These are phyloP conservation scores for Myxozyma monticola DNA, from an alignment of 805 yeast genomes.

Conservation along the genomic window DNA sequence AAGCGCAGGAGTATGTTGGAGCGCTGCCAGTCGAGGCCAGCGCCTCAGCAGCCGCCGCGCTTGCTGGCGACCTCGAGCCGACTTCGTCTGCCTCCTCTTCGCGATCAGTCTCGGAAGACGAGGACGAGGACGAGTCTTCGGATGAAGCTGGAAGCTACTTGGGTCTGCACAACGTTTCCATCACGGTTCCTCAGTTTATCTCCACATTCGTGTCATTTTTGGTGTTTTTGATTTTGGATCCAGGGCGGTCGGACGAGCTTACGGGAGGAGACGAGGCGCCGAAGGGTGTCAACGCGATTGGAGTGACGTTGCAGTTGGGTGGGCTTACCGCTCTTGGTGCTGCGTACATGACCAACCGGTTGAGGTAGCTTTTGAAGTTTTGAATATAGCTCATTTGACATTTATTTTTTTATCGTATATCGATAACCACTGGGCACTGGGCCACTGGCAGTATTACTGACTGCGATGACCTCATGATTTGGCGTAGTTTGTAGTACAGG, in stretches of 20 bases:
- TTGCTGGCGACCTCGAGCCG: background rate
- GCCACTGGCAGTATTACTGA: too few species aligned
- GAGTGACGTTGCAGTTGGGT: constrained; percentile 42
- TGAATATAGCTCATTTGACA: too few species aligned
- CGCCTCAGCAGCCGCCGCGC: background rate
- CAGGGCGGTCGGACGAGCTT: constrained; percentile 21
- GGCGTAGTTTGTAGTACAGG: too few species aligned
- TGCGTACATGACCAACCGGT: constrained; percentile 34
- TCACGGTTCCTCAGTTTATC: constrained; percentile 44
- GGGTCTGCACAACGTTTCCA: constrained; percentile 44
- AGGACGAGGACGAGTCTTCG: constrained; percentile 18
- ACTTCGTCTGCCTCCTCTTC: background rate
- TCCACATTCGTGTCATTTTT: constrained; percentile 43
- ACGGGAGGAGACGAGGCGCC: constrained; percentile 32
- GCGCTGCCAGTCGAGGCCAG: constrained; percentile 8
- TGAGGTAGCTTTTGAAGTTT: constrained; percentile 6
- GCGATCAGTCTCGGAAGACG: background rate
- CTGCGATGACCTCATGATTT: too few species aligned
- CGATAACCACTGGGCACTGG: too few species aligned
- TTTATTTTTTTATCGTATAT: background rate
- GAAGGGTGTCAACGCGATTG: constrained; percentile 41
- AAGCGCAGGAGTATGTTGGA: constrained; percentile 1
- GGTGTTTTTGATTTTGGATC: constrained; percentile 37
- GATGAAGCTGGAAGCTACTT: constrained; percentile 42
- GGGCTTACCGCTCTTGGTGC: constrained; percentile 40